These are phyloP conservation scores for Backusella macrospora DNA, from an alignment of 192 early-diverging fungal species.

Conservation along the genomic window DNA sequence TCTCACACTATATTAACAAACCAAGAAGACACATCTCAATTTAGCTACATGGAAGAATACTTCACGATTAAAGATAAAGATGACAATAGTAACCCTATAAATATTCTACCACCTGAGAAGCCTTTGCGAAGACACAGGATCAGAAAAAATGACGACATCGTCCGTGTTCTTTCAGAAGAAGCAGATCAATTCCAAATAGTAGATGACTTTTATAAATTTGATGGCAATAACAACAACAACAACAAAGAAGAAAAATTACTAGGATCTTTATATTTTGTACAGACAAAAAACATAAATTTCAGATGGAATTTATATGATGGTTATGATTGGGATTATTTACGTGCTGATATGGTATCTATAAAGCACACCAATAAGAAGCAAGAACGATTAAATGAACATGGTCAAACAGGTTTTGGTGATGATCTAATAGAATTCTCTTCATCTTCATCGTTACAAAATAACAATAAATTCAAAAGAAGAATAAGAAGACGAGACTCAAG, in stretches of 20 bases:
- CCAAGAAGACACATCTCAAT: conserved; percentile 16
- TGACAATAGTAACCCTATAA: neutral
- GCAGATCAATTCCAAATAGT: conserved; percentile 2
- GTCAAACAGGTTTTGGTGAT: conserved; percentile 13
- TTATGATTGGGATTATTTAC: conserved; percentile 61
- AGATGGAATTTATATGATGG: conserved; percentile 70
- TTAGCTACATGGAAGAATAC: conserved; percentile 54
- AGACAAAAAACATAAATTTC: conserved; percentile 60
- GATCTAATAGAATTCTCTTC: neutral
- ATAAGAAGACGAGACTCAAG: conserved; percentile 39
- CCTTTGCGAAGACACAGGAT: conserved; percentile 27
- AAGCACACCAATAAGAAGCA: neutral
- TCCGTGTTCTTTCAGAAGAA: conserved; percentile 37
- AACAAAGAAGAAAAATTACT: conserved; percentile 36
- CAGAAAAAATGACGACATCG: conserved; percentile 33
- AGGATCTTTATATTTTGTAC: conserved; percentile 42
- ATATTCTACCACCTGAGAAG: conserved; percentile 13
- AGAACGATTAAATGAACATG: neutral
- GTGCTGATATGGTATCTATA: neutral
- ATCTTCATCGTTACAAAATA: too few species aligned
- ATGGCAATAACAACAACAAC: conserved; percentile 58
- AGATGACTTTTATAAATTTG: conserved; percentile 38
- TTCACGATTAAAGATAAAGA: conserved; percentile 31
- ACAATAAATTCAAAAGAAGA: neutral
- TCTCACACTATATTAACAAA: neutral